Evolutionary conservation across 129 eudicot species (phyloP).

Genomic region (Saposhnikovia divaricata): DNA sequence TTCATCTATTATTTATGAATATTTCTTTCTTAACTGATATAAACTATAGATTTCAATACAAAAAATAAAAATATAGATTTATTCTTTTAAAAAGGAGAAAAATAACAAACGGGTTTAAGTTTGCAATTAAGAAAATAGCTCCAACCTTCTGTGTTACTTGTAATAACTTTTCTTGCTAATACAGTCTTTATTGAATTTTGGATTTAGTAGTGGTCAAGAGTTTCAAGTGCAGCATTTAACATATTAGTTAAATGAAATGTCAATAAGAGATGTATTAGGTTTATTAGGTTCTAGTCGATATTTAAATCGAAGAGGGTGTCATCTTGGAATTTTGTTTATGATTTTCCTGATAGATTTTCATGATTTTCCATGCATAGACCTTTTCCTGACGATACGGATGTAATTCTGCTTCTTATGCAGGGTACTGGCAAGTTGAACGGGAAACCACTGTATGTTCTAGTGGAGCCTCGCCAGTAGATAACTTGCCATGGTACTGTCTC

Average conservation of each 20-base stretch:
- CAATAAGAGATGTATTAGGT: neutral
- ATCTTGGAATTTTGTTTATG: neutral
- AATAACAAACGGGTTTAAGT: neutral
- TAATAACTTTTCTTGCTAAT: neutral
- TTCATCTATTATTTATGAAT: neutral
- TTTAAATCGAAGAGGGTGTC: neutral
- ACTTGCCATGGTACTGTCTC: conserved; percentile 24
- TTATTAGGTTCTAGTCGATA: neutral
- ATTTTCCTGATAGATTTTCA: neutral
- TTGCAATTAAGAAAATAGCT: neutral
- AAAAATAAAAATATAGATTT: neutral
- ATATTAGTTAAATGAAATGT: neutral
- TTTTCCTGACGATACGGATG: neutral
- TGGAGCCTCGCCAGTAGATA: conserved; percentile 75
- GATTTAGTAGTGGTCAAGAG: neutral
- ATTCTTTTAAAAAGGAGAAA: neutral
- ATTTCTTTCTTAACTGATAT: neutral
- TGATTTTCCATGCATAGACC: neutral
- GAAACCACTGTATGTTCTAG: conserved; percentile 69
- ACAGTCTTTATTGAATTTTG: neutral
- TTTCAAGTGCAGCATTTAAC: neutral
- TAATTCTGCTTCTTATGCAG: conserved; percentile 24
- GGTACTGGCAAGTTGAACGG: conserved; percentile 58
- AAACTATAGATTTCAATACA: neutral
- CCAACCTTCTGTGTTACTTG: neutral